Evolutionary conservation across 192 early-diverging fungal genomes (phyloP).

Genomic region (Entophlyctis helioformis): DNA sequence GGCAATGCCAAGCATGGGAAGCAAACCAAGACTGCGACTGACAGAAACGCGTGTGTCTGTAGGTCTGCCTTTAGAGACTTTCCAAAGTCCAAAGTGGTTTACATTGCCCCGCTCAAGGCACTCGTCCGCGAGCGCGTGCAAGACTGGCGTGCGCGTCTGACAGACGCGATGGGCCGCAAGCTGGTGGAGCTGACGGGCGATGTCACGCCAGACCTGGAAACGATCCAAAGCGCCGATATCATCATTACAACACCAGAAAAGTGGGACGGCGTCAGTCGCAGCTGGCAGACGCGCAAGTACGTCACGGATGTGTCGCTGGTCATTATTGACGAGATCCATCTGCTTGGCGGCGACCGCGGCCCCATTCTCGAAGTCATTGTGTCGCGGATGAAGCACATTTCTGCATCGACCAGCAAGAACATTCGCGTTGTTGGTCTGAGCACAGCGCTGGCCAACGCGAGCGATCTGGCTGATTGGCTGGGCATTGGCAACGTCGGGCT

Average conservation of each 20-base stretch:
- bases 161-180: constrained; percentile 57
- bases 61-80: constrained; percentile 67
- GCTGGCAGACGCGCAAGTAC: constrained; percentile 81
- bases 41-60: neutral
- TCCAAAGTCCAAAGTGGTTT: constrained; percentile 80
- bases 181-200: constrained; percentile 96
- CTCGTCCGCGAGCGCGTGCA: constrained; percentile 88
- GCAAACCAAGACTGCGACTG: too few relatives aligned
- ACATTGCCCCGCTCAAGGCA: constrained; percentile 96
- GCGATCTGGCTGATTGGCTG: constrained; percentile 93
- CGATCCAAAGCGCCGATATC: constrained; percentile 82
- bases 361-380: constrained; percentile 97
- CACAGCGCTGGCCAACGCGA: constrained; percentile 93
- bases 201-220: constrained; percentile 80
- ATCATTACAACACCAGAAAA: constrained; percentile 98
- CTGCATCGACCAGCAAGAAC: constrained; percentile 54
- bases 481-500: constrained; percentile 75
- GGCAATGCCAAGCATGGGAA: too few relatives aligned
- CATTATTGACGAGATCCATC: constrained; percentile 98
- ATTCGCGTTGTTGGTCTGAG: constrained; percentile 92
- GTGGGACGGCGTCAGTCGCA: constrained; percentile 95
- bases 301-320: constrained; percentile 78
- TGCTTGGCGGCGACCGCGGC: constrained; percentile 92
- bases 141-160: constrained; percentile 74
- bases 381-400: constrained; percentile 95